Base-by-base conservation (phyloP, 306 rosid species). In the Fragaria ananassa region DNA sequence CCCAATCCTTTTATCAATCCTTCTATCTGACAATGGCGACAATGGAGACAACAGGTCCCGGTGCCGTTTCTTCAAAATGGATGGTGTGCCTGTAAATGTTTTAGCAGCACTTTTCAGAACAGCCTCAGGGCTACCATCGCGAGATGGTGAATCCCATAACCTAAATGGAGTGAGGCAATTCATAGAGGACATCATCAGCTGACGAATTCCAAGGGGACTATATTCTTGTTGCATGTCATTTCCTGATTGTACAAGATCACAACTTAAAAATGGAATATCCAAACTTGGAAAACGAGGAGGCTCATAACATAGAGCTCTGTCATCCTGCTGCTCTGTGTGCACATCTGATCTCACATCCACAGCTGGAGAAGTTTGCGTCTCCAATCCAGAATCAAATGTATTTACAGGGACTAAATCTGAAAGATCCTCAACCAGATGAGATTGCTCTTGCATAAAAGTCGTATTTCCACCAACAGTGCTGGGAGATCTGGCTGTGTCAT, bases 171-270 rank as follows among this genome's bases (percentile, higher is more conserved):
- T 88, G 34, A 89, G 92, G 80, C 93, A 88, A 86, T 91, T 92
- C 91, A 87, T 84, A 73, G 98, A 93, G 67, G 98, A 85, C 94
- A 91, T 88, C 97, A 89, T 88, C 51, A 93, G 88, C 85, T 87
- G 97, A 71, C 99, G 98, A 68, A 96, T 96, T 70, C 99, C 99
- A 3, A 96, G 89, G 11, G 99, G 99, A 82, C 99, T 96, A 76
- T 91, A 96, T 58, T 96, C 99, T 87, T 96, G 99, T 82, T 89
- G 99, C 90, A 88, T 87, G 78, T 96, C 97, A 65, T 86, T 79
- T 41, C 96, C 88, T 42, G 90, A 76, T 78, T 91, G 97, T 81
- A 81, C 63, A 83, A 96, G 99, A 88, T 96, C 99, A 78, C 99
- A 96, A 82, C 96, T 96, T 53, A 96, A 87, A 86, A 96, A 96